Percentiles rank a stretch among this genome's conserved stretches.
Evolutionary conservation across 2,329 filamentous ascomycete species (phyloP).

Genomic region (Alternaria angustiovoidea): DNA sequence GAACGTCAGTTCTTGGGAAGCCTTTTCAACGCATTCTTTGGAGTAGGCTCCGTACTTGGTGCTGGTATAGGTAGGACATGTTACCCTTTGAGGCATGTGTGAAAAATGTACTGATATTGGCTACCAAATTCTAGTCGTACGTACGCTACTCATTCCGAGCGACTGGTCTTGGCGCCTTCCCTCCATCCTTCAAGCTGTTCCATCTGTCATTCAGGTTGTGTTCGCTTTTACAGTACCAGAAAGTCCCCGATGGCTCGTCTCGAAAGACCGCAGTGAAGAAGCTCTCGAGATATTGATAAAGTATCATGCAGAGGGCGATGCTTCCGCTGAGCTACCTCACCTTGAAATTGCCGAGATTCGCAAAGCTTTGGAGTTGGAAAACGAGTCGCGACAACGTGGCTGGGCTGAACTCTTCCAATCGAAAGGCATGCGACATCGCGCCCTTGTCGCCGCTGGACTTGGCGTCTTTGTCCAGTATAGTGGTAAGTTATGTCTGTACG

Average conservation of each 20-base stretch:
- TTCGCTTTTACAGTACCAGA: slow-evolving; percentile 72
- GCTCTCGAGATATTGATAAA: slow-evolving; percentile 69
- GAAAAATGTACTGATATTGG: not conserved
- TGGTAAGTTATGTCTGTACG: too few relatives aligned
- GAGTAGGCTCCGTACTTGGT: slow-evolving; percentile 64
- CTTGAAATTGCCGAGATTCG: slow-evolving; percentile 73
- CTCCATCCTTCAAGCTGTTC: slow-evolving; percentile 69
- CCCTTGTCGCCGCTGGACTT: slow-evolving; percentile 68
- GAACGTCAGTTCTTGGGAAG: slow-evolving; percentile 71
- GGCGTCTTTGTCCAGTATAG: slow-evolving; percentile 73
- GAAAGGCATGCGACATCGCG: slow-evolving; percentile 69
- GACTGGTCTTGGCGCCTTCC: slow-evolving; percentile 75
- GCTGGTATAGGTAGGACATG: slow-evolving; percentile 57
- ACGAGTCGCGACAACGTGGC: slow-evolving; percentile 57
- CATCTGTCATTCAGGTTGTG: slow-evolving; percentile 67
- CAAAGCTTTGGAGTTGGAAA: slow-evolving; percentile 68
- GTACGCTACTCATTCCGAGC: slow-evolving; percentile 64
- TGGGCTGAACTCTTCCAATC: slow-evolving; percentile 70
- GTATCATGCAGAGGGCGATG: slow-evolving; percentile 70
- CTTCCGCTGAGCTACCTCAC: slow-evolving; percentile 64
- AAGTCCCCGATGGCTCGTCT: slow-evolving; percentile 70
- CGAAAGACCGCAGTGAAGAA: slow-evolving; percentile 69
- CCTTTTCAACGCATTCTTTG: slow-evolving; percentile 75
- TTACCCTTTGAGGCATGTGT: not conserved
- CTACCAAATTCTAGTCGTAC: slow-evolving; percentile 58